Conservation (phyloP, 345 rosid species). For the Dipteronia sinensis region DNA sequence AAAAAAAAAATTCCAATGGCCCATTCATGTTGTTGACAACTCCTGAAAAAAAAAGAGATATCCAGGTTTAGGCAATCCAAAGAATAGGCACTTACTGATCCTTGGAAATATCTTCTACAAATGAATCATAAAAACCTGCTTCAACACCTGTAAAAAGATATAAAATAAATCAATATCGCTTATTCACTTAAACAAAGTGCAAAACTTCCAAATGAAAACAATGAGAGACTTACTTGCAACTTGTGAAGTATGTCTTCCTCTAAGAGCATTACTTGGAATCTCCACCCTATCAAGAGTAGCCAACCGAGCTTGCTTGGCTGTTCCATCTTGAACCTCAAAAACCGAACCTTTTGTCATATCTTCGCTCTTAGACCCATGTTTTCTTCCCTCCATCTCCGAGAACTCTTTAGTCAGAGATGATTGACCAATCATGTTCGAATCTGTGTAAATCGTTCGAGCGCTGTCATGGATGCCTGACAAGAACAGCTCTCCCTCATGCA, state of each 20-base stretch:
- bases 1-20: no score
- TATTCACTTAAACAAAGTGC: not conserved
- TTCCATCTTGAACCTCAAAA: conserved; percentile 46
- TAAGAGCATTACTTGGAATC: conserved; percentile 28
- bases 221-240: conserved; percentile 30
- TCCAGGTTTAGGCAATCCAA: not conserved
- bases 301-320: conserved; percentile 33
- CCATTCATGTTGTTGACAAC: not conserved
- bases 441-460: conserved; percentile 33
- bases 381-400: conserved; percentile 38
- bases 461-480: conserved; percentile 29
- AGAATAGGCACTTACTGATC: conserved; percentile 43
- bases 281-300: conserved; percentile 34
- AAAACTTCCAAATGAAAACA: not conserved
- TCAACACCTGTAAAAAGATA: conserved; percentile 25
- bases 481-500: conserved; percentile 32
- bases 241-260: conserved; percentile 42
- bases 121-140: conserved; percentile 43
- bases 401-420: conserved; percentile 32
- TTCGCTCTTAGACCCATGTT: conserved; percentile 29
- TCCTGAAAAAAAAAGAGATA: not conserved
- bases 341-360: conserved; percentile 32
- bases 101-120: conserved; percentile 34
- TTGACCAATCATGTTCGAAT: conserved; percentile 33
- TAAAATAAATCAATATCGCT: not conserved